phyloP scores from a whole-genome alignment of 2,329 filamentous ascomycete genomes.

The Leptographium wingfieldii region DNA sequence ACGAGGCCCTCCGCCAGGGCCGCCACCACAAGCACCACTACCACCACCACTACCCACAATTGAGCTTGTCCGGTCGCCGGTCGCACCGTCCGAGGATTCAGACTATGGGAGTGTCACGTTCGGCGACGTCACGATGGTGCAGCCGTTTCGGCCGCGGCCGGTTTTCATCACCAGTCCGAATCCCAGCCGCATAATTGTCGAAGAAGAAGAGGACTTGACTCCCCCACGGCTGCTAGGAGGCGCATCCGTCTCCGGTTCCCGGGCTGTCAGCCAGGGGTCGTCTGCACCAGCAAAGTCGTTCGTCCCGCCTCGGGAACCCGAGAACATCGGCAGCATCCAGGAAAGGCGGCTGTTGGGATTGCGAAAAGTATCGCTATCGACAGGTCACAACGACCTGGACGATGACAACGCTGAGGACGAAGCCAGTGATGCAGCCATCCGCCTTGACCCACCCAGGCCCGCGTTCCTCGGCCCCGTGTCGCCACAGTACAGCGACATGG shows the following conservation, averaged over 20 bases:
- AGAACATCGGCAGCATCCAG: background rate
- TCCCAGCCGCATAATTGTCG: conserved; percentile 2
- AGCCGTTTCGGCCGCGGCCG: conserved; percentile 11
- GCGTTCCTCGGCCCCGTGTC: conserved; percentile 1
- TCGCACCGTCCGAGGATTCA: conserved; percentile 9
- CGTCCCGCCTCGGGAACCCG: background rate
- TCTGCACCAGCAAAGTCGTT: background rate
- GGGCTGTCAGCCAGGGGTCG: background rate
- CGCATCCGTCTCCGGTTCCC: background rate
- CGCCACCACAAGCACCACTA: background rate
- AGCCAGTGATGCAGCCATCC: conserved; percentile 4
- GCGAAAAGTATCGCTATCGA: background rate
- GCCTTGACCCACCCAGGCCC: conserved; percentile 7
- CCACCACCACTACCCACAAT: background rate
- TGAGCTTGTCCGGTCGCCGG: background rate
- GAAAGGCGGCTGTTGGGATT: background rate
- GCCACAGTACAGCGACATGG: background rate
- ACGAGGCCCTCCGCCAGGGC: background rate
- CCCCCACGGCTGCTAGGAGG: background rate
- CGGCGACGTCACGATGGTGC: conserved; percentile 9
- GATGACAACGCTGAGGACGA: background rate
- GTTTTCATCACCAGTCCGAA: conserved; percentile 11
- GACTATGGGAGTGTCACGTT: conserved; percentile 11
- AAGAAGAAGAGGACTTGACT: conserved; percentile 6
- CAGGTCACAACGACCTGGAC: background rate